Evolutionary conservation across 140 eudicot species (phyloP), one percentile per base, ranked within the genome.

Genomic region (Bidens hawaiensis): DNA sequence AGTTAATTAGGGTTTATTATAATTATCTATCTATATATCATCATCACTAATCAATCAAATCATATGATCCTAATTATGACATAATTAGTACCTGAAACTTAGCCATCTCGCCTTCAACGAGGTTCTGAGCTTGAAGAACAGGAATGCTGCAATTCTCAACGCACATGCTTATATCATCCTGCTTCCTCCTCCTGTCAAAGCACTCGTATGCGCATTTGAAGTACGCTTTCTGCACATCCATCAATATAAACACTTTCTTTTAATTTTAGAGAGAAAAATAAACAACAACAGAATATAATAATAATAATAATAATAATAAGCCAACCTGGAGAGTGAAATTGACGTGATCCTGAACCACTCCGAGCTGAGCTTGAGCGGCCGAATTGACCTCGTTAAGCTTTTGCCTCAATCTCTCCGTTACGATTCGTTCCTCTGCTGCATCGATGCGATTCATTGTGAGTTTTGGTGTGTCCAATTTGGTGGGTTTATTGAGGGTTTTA

Each of bases 281-380:
- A 4, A 25, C 0, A 58, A 0, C 33, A 4, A 34, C 0, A 41
- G 38, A n/a, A n/a, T n/a, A n/a, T n/a, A n/a, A n/a, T 9, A 1
- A 36, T 7, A 1, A 33, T 24, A 21, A 27, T 48, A 24, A 33
- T 49, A 24, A 21, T 3, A 19, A 1, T 10, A 13, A 34, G n/a
- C n/a, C n/a, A 21, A 85, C 95, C 96, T 85, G 96, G 64, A 89
- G 93, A 53, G 97, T 89, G 81, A 89, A 89, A 76, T 89, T 83
- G 79, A 90, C 84, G 56, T 90, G 94, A 67, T 90, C 88, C 64
- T 84, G 94, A 22, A 87, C 76, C 25, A 62, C 79, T 13, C 79
- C 33, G 58, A 90, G 96, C 15, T 90, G 94, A 24, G 88, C 28
- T 75, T 90, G 86, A 23, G 90, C 97, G 23, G 88, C 90, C 5